A percentile compares a stretch with the other conserved stretches of the same genome.
Conservation (phyloP, 2,329 filamentous ascomycete genomes). For the Aurifilum marmelostoma region DNA sequence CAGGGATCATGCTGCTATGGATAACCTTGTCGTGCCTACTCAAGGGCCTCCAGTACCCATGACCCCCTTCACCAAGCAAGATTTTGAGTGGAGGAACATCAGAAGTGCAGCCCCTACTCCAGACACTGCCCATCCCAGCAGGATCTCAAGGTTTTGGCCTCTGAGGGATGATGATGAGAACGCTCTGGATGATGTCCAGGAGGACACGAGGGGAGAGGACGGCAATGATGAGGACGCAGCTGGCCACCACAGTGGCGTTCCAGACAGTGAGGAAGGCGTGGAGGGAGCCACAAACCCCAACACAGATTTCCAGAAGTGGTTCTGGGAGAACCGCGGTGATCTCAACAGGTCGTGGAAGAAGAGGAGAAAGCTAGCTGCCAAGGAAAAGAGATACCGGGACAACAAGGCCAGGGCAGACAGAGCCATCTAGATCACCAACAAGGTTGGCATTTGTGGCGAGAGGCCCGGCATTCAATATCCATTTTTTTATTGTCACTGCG, state of each 20-base stretch:
- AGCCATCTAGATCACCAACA: slow-evolving; percentile 38
- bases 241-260: slow-evolving; percentile 37
- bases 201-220: slow-evolving; percentile 35
- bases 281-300: slow-evolving; percentile 31
- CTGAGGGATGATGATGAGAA: slow-evolving; percentile 47
- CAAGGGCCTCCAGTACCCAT: slow-evolving; percentile 58
- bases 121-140: slow-evolving; percentile 80
- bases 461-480: not conserved
- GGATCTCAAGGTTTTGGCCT: slow-evolving; percentile 63
- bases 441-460: not conserved
- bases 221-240: slow-evolving; percentile 36
- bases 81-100: slow-evolving; percentile 73
- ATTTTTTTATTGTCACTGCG: not conserved
- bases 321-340: slow-evolving; percentile 68
- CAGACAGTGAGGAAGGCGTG: slow-evolving; percentile 36
- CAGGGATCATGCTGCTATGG: slow-evolving; percentile 32
- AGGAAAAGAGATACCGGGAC: slow-evolving; percentile 69
- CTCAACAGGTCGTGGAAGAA: slow-evolving; percentile 69
- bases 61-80: slow-evolving; percentile 81
- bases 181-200: slow-evolving; percentile 47
- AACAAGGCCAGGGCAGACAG: slow-evolving; percentile 59
- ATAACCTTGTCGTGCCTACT: slow-evolving; percentile 21
- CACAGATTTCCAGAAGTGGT: slow-evolving; percentile 65
- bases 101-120: slow-evolving; percentile 93
- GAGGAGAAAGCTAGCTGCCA: slow-evolving; percentile 63